A percentile compares a stretch with the other conserved stretches of the same genome.
Conservation (phyloP, 2,329 filamentous ascomycete genomes). For the Hypoxylon sp. region DNA sequence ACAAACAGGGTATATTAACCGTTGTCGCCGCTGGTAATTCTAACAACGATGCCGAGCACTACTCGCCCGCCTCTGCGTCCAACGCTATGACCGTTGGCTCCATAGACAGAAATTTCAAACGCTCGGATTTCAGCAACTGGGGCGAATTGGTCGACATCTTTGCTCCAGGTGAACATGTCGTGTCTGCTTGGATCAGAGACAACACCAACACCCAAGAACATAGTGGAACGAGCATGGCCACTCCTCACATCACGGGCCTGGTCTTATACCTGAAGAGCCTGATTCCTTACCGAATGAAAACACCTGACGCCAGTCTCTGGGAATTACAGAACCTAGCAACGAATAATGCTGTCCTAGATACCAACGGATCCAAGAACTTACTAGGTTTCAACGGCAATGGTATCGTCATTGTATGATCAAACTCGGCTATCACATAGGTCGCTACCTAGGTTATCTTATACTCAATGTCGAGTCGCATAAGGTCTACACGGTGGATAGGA, state of each 20-base stretch:
- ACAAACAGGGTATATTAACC: conserved; percentile 58
- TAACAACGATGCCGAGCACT: conserved; percentile 50
- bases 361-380: conserved; percentile 24
- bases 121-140: conserved; percentile 62
- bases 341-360: conserved; percentile 15
- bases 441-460: no score
- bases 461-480: not conserved
- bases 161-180: conserved; percentile 54
- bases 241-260: conserved; percentile 64
- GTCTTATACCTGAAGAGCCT: conserved; percentile 57
- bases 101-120: conserved; percentile 52
- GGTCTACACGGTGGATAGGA: conserved; percentile 1
- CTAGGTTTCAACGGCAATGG: conserved; percentile 36
- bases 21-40: conserved; percentile 66
- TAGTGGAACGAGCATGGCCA: conserved; percentile 65
- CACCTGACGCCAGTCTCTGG: conserved; percentile 20
- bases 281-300: conserved; percentile 30
- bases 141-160: conserved; percentile 57
- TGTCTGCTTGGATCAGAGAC: conserved; percentile 57
- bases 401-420: conserved; percentile 18
- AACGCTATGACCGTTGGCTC: conserved; percentile 64
- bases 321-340: conserved; percentile 29
- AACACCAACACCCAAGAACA: conserved; percentile 50
- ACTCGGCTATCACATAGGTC: not conserved
- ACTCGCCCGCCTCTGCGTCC: conserved; percentile 60